Conservation (phyloP, 345 rosid genomes). For the Eucalyptus melliodora region DNA sequence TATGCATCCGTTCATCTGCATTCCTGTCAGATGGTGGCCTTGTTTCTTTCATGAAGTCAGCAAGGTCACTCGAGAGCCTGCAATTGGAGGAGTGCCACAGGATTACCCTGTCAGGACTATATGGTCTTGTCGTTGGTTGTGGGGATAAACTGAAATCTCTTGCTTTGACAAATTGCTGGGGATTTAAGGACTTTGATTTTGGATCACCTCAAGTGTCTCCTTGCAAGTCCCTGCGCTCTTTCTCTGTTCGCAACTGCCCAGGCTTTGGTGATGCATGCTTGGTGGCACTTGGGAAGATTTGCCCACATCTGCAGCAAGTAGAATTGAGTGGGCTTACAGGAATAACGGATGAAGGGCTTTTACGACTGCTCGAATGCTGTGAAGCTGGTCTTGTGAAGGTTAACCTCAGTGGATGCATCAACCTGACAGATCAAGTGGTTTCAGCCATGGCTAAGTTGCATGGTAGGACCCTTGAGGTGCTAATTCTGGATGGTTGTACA, state of each 20-base stretch:
- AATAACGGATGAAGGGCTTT: constrained; percentile 68
- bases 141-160: constrained; percentile 57
- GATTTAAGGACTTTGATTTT: constrained; percentile 47
- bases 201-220: constrained; percentile 20
- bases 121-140: constrained; percentile 67
- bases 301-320: constrained; percentile 55
- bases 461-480: constrained; percentile 17
- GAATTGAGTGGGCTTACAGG: constrained; percentile 59
- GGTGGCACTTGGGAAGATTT: constrained; percentile 52
- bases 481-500: constrained; percentile 27
- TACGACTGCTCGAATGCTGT: constrained; percentile 33
- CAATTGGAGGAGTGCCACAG: constrained; percentile 95
- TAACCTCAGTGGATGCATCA: constrained; percentile 25
- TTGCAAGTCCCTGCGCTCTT: constrained; percentile 38
- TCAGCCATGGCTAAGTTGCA: constrained; percentile 17
- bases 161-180: constrained; percentile 60
- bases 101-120: constrained; percentile 79
- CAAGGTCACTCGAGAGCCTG: constrained; percentile 62
- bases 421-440: constrained; percentile 17
- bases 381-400: constrained; percentile 27
- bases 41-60: constrained; percentile 53
- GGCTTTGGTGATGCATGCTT: constrained; percentile 73
- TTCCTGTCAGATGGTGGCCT: constrained; percentile 71
- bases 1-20: constrained; percentile 33
- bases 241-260: constrained; percentile 67